Conservation (phyloP, 306 rosid genomes). For the Mimosa pudica region DNA sequence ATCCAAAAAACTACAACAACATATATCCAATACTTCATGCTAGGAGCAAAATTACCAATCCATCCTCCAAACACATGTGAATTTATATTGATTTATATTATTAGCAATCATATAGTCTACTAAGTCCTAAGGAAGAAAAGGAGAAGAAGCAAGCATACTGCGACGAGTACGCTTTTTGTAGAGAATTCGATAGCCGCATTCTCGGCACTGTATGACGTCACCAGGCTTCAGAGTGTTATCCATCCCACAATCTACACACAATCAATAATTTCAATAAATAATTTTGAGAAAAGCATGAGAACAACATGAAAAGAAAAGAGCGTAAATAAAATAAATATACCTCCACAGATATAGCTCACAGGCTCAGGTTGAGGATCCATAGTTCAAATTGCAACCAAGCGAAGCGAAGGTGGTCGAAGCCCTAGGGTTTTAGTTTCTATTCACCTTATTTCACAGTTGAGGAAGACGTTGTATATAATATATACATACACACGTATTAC, state of each 20-base stretch:
- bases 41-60: too few species aligned
- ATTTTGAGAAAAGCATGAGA: not conserved
- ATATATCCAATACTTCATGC: too few species aligned
- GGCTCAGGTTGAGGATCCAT: slow-evolving; percentile 84
- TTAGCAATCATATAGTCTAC: too few species aligned
- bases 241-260: slow-evolving; percentile 76
- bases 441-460: too few species aligned
- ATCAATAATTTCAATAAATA: not conserved
- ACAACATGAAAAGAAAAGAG: not conserved
- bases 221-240: slow-evolving; percentile 85
- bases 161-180: slow-evolving; percentile 99
- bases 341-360: slow-evolving; percentile 73
- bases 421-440: too few species aligned
- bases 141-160: slow-evolving; percentile 47
- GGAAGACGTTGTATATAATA: not conserved
- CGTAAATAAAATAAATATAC: slow-evolving; percentile 25
- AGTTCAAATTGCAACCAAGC: not conserved
- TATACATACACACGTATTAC: too few species aligned
- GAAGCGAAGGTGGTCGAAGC: not conserved
- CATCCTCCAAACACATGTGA: too few species aligned
- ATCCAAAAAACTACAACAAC: too few species aligned
- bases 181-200: slow-evolving; percentile 90
- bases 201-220: slow-evolving; percentile 94
- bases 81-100: too few species aligned
- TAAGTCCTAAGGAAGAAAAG: not conserved